phyloP scores from a whole-genome alignment of 257 asterid species.

The Capsicum chinense region DNA sequence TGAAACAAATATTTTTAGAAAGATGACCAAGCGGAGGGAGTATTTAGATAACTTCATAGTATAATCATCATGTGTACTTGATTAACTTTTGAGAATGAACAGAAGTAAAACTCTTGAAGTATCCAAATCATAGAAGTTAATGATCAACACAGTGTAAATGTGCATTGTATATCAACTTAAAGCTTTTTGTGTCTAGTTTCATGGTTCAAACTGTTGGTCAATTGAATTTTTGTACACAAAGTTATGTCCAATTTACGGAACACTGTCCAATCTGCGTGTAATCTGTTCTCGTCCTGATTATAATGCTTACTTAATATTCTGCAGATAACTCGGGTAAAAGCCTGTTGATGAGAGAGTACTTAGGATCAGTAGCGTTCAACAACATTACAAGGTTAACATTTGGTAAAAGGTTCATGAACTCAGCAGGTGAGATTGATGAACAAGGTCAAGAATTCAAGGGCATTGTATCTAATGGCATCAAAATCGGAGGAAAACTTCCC shows the following conservation, averaged over 20 bases:
- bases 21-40: no score
- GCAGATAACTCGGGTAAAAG: conserved; percentile 63
- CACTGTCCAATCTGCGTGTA: background rate
- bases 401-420: conserved; percentile 78
- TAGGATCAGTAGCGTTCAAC: conserved; percentile 78
- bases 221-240: background rate
- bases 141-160: background rate
- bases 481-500: conserved; percentile 61
- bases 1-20: no score
- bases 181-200: background rate
- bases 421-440: conserved; percentile 58
- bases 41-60: background rate
- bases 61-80: background rate
- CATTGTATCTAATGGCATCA: conserved; percentile 59
- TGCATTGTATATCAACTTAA: background rate
- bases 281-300: background rate
- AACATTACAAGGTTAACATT: conserved; percentile 82
- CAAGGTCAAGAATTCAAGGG: conserved; percentile 80
- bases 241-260: background rate
- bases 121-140: background rate
- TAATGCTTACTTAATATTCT: background rate
- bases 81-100: background rate
- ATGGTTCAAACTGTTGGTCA: background rate
- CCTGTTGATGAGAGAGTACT: conserved; percentile 62
- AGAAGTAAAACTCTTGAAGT: background rate